Percentiles rank a stretch among this genome's conserved stretches.
Evolutionary conservation across 73 alveolate species (phyloP).

Genomic region (Tetrahymena borealis): DNA sequence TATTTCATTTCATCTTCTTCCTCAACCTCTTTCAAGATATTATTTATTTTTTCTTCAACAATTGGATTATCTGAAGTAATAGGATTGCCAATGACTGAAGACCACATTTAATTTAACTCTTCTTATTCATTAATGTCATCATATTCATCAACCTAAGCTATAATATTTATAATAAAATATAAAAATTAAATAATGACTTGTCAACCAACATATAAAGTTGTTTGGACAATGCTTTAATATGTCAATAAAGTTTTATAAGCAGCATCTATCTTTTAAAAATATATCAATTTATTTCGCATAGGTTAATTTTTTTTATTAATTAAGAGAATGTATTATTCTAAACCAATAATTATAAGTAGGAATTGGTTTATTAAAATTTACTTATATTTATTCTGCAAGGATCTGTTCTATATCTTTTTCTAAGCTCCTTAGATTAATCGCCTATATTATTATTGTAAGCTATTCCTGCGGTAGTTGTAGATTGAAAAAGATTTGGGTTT

Average conservation of each 20-base stretch:
- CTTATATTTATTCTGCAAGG: neutral
- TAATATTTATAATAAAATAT: no score
- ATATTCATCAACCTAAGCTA: no score
- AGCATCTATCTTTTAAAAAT: no score
- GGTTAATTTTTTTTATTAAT: no score
- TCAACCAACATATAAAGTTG: no score
- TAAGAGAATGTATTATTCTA: no score
- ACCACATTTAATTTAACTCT: neutral
- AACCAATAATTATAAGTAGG: no score
- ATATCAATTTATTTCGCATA: no score
- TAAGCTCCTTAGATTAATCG: neutral
- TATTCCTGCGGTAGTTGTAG: neutral
- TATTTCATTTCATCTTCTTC: neutral
- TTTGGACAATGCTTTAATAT: no score
- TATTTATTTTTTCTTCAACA: neutral
- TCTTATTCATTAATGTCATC: neutral
- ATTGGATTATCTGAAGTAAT: neutral
- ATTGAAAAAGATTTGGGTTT: neutral
- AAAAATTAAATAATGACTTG: no score
- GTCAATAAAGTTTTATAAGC: no score
- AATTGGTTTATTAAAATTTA: no score
- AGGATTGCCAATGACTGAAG: neutral
- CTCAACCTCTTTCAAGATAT: neutral
- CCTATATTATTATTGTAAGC: neutral
- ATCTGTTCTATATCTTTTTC: neutral